Base-by-base conservation (phyloP, 805 yeast genomes). In the Starmerella tilneyi region DNA sequence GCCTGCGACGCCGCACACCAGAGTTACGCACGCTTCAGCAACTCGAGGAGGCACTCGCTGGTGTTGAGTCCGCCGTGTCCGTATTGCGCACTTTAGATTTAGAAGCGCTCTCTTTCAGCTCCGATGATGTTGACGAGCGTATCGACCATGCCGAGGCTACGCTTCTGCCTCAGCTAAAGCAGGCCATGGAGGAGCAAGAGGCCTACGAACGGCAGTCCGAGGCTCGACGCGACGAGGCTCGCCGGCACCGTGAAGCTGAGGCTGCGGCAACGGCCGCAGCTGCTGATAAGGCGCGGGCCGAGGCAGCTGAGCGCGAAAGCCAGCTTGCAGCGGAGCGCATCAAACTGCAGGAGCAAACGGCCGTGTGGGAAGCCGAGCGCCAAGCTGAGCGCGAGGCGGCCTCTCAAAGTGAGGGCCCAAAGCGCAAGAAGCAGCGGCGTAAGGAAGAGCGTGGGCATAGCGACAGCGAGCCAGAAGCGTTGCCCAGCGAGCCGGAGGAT, bases 81-180 rank as follows among this genome's bases (percentile, higher is more conserved):
- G 23, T 24, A 28, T 33, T 48, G 24, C 8, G 33, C 8, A 17
- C 41, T 19, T 75, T 72, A 31, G 75, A 72, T 47, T 66, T 82
- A 47, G 71, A 88, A 3, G 75, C 73, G 16, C 79, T 94, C 9
- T 94, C 95, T 27, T 84, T 76, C 60, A 81, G 94, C 2, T 70
- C 81, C 22, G 76, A 76, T 16, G 96, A 88, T 51, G 69, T 92
- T 54, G 80, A 78, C 56, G 80, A 86, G 54, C 78, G 96, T 65
- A 89, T 92, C n/a, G 74, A 75, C 53, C 74, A 85, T 73, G 96
- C 94, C 59, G 71, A 77, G 41, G 75, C 78, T 46, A 82, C 95
- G 0, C 70, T 86, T 59, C 69, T 74, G 50, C 78, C 75, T 47
- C 81, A 86, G 59, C 70, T 92, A 52, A 81, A 74, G 53, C 74